A percentile compares a stretch with the other conserved stretches of the same genome.
These are phyloP conservation scores for Grammothele lineata DNA, from an alignment of 768 basidiomycete species.

Conservation along the genomic window DNA sequence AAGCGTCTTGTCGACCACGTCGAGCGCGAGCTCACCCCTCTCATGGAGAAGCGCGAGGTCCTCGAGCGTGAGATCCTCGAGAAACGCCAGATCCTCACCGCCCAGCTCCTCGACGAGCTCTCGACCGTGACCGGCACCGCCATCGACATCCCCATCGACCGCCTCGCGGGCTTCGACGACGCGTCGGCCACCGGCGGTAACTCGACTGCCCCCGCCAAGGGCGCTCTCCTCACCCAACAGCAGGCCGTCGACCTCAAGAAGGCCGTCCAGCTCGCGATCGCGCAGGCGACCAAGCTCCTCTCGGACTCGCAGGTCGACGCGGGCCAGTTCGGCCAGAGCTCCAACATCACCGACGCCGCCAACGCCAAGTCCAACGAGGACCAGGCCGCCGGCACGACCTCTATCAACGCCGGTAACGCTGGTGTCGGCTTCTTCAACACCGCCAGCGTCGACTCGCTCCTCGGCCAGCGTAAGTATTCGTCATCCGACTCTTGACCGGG, in stretches of 20 bases:
- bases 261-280: conserved; percentile 20
- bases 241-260: conserved; percentile 23
- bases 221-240: conserved; percentile 16
- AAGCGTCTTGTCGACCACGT: too few species aligned
- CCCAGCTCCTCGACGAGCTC: conserved; percentile 22
- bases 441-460: conserved; percentile 19
- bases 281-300: conserved; percentile 1
- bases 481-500: not conserved
- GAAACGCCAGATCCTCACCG: conserved; percentile 19
- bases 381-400: conserved; percentile 16
- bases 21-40: too few species aligned
- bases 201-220: conserved; percentile 14
- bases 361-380: conserved; percentile 12
- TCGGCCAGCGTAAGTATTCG: conserved; percentile 19
- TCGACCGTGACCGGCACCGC: conserved; percentile 23
- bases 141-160: conserved; percentile 25
- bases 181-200: conserved; percentile 19
- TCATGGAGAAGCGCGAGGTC: too few species aligned
- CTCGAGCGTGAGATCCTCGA: conserved; percentile 1
- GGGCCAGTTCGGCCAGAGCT: conserved; percentile 5
- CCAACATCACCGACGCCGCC: conserved; percentile 5
- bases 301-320: conserved; percentile 1
- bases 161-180: conserved; percentile 22
- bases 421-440: conserved; percentile 20
- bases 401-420: conserved; percentile 23